A percentile compares a stretch with the other conserved stretches of the same genome.
These are phyloP conservation scores for Ceratobasidium sp. DNA, from an alignment of 1,284 basidiomycete species.

Conservation along the genomic window DNA sequence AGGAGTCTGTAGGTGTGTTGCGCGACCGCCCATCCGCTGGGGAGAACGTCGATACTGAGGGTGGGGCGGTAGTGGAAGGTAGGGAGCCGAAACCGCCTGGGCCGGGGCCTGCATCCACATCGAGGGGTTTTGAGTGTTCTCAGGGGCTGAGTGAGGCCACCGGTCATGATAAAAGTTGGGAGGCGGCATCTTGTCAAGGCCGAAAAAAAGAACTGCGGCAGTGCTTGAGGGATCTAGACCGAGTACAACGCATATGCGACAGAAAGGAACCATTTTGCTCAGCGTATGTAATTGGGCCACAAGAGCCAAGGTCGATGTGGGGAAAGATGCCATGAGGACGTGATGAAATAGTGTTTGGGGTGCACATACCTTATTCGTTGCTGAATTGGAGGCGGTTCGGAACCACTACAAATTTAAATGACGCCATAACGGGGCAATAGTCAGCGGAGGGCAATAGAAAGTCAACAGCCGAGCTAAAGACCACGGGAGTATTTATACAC, in stretches of 20 bases:
- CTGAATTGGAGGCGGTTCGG: conserved; percentile 6
- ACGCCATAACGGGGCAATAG: neutral
- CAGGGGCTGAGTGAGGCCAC: conserved; percentile 44
- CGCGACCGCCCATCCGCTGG: conserved; percentile 23
- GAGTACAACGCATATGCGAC: conserved; percentile 21
- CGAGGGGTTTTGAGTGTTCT: conserved; percentile 42
- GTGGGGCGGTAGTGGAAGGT: conserved; percentile 16
- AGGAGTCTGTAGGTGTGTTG: conserved; percentile 17
- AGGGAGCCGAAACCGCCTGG: conserved; percentile 31
- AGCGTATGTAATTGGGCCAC: conserved; percentile 40
- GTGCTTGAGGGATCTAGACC: conserved; percentile 40
- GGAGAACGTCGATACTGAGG: conserved; percentile 9
- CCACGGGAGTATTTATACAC: conserved; percentile 4
- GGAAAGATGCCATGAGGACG: conserved; percentile 40
- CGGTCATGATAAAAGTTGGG: conserved; percentile 43
- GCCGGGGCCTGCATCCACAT: conserved; percentile 23
- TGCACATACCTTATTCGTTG: conserved; percentile 41
- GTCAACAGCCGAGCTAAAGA: neutral
- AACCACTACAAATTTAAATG: conserved; percentile 1
- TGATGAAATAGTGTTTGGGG: conserved; percentile 45
- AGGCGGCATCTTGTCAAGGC: conserved; percentile 41
- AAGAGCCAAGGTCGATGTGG: conserved; percentile 20
- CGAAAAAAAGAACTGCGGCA: conserved; percentile 39
- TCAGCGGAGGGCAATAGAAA: neutral
- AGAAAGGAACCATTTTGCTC: conserved; percentile 43